phyloP scores from a whole-genome alignment of 2,329 filamentous ascomycete genomes.

The Ophiosphaerella korrae region DNA sequence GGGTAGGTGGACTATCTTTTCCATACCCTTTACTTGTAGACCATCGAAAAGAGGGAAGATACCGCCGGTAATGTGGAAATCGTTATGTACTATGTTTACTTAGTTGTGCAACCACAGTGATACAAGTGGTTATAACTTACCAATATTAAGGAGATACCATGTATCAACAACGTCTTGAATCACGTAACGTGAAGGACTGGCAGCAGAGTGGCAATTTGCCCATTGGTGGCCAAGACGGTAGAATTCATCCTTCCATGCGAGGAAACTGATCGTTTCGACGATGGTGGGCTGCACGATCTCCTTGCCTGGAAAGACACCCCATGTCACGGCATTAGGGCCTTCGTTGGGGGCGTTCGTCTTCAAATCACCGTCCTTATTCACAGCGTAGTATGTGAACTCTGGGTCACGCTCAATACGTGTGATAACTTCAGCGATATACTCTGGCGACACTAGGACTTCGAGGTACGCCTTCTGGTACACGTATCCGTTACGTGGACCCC shows the following conservation, averaged over 20 bases:
- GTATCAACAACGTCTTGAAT: slow-evolving; percentile 84
- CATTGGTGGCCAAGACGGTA: slow-evolving; percentile 91
- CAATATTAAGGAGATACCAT: slow-evolving; percentile 95
- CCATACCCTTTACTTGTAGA: slow-evolving; percentile 70
- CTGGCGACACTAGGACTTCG: slow-evolving; percentile 84
- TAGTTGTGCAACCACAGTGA: not conserved
- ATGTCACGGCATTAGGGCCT: slow-evolving; percentile 96
- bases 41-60: slow-evolving; percentile 88
- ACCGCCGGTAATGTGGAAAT: slow-evolving; percentile 83
- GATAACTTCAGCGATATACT: slow-evolving; percentile 77
- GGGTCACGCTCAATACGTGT: slow-evolving; percentile 76
- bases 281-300: slow-evolving; percentile 99
- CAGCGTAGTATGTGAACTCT: slow-evolving; percentile 91
- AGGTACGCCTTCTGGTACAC: slow-evolving; percentile 99
- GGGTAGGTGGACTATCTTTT: slow-evolving; percentile 48
- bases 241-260: slow-evolving; percentile 98
- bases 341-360: slow-evolving; percentile 84
- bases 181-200: slow-evolving; percentile 76
- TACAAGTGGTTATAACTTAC: slow-evolving; percentile 56
- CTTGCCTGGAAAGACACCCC: slow-evolving; percentile 98
- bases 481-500: slow-evolving; percentile 93
- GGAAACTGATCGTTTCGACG: slow-evolving; percentile 94
- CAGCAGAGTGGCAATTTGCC: slow-evolving; percentile 84
- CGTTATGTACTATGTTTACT: slow-evolving; percentile 81
- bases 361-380: slow-evolving; percentile 80